Evolutionary conservation across 495 filamentous ascomycete species (phyloP), one percentile per base, ranked within the genome.

Genomic region (Penicillium verhagenii): DNA sequence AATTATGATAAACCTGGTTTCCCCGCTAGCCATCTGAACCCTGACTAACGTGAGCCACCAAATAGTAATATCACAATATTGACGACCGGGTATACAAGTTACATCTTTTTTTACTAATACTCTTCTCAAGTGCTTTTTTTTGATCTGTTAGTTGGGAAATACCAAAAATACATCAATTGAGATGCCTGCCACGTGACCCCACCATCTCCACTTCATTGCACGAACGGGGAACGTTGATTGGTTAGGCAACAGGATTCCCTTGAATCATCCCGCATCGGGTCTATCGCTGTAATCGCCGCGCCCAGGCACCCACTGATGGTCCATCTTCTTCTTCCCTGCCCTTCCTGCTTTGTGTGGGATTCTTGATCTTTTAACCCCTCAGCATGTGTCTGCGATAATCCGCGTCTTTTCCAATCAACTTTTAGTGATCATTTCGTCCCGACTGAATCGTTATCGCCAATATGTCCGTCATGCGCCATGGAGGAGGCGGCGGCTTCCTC

Each of bases 191-290:
- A 70, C 70, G 70, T 72, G 70, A 69, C 50, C 50, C 50, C 53
- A 52, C 29, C 10, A 10, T 16, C 33, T 20, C 14, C 35, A 14
- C 49, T 43, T 11, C 21, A 25, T 10, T 25, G n/a, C 31, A 25
- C 9, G n/a, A 19, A 38, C 9, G 52, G 57, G 43, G 13, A 24
- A 7, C 56, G 57, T 59, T 73, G 48, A 75, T 76, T 76, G 74
- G 74, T 75, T 75, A 78, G 75, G 75, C 75, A 78, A 72, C 75
- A 76, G 65, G 60, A 77, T 78, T 78, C 69, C 67, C 61, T 65
- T 56, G 56, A 67, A 28, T 64, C 51, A 47, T 50, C 52, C 48
- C 56, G 50, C 35, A 58, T 55, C 60, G 61, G 67, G 68, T 62
- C 66, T 70, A 68, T 56, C 52, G 33, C 49, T 51, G 49, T 40